Conservation (phyloP, 768 basidiomycete species). For the Pleurotus ostreatus region DNA sequence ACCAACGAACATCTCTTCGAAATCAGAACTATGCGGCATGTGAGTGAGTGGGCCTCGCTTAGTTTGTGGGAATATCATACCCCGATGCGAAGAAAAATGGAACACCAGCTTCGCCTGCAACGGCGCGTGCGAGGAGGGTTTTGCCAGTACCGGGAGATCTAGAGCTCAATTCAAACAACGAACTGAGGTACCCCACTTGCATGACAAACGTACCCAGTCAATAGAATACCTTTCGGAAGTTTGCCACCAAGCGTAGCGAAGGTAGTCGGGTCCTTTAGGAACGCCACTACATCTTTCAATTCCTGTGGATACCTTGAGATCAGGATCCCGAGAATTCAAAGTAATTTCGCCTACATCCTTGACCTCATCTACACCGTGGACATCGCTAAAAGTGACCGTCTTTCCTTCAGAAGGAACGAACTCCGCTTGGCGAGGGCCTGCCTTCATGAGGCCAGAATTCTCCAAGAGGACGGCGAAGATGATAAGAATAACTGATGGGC, state of each 20-base stretch:
- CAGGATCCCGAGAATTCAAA: not conserved
- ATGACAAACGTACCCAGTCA: constrained; percentile 57
- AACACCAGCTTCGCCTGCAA: constrained; percentile 97
- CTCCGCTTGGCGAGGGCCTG: constrained; percentile 73
- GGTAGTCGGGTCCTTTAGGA: constrained; percentile 87
- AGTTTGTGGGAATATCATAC: constrained; percentile 29
- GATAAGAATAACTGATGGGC: constrained; percentile 66
- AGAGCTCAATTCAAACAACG: not conserved
- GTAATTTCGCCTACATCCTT: constrained; percentile 63
- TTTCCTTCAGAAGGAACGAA: constrained; percentile 83
- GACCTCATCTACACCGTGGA: constrained; percentile 96
- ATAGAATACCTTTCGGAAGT: constrained; percentile 88
- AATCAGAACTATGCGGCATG: constrained; percentile 63
- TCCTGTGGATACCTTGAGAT: constrained; percentile 46
- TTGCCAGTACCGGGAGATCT: constrained; percentile 93
- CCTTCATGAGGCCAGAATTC: constrained; percentile 90
- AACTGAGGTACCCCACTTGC: not conserved
- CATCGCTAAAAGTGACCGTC: constrained; percentile 87
- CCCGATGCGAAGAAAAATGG: constrained; percentile 97
- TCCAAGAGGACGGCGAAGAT: constrained; percentile 87
- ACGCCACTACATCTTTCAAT: constrained; percentile 91
- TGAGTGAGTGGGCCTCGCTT: not conserved
- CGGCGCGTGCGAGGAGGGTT: constrained; percentile 94
- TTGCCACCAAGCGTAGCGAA: constrained; percentile 93
- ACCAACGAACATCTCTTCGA: constrained; percentile 98